Evolutionary conservation across 2,329 filamentous ascomycete species (phyloP), one percentile per base, ranked within the genome.

Genomic region (Annulohypoxylon truncatum): DNA sequence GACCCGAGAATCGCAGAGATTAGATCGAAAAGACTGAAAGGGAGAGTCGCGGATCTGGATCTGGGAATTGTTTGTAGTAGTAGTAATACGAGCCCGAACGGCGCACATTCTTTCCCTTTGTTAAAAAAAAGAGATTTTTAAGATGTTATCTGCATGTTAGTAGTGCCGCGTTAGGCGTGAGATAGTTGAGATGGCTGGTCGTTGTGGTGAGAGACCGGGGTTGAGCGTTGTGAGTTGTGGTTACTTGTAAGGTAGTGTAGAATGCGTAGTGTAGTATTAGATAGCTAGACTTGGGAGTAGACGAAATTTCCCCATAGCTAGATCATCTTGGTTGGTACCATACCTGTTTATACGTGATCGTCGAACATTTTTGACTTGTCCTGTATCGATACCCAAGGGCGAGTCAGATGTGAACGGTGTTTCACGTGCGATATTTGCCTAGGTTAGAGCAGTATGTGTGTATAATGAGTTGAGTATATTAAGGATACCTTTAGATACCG

Each of bases 31-130:
- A 53, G 46, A 62, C 12, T 35, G 53, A 50, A 63, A 65, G 61
- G 33, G 52, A 63, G 53, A 50, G 40, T 63, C 55, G 51, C 4
- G 31, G 22, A 44, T 40, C 54, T 31, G 44, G 57, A 35, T 69
- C 66, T 58, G 47, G 35, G 53, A 28, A 50, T 38, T 44, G 42
- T 61, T 61, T 10, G 64, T 62, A 52, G 68, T 65, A 65, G 67
- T 61, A 70, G 68, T 74, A 75, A 74, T 75, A 73, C 66, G 56
- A 66, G 72, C 73, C 71, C 53, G 53, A 69, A 64, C 72, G 71
- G 72, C 71, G 67, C 6, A 60, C 70, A 61, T n/a, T 35, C 10
- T 67, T 64, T 70, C 70, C 59, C 40, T 74, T 74, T 74, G 72
- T 74, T 69, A 61, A 66, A 63, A 20, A 20, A 4, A 20, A 40